These are phyloP conservation scores for Chytriomyces sp. DNA, from an alignment of 192 early-diverging fungal species.

Conservation along the genomic window DNA sequence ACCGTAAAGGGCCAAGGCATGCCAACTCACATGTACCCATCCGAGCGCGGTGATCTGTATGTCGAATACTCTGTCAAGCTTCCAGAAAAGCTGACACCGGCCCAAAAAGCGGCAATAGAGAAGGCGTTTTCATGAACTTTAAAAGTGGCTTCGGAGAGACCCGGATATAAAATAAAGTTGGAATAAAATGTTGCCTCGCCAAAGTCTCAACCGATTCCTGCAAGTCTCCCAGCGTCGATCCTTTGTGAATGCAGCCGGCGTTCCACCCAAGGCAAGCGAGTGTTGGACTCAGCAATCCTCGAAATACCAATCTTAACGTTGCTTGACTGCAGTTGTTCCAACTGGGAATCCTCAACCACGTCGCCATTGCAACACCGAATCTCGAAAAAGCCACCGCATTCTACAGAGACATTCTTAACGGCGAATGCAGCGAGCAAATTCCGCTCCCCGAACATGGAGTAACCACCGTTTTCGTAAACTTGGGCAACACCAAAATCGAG, in stretches of 20 bases:
- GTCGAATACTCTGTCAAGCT: slow-evolving; percentile 88
- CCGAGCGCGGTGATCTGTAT: slow-evolving; percentile 78
- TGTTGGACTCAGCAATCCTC: too few relatives aligned
- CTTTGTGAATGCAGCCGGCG: too few relatives aligned
- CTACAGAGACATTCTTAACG: slow-evolving; percentile 74
- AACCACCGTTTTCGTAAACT: slow-evolving; percentile 82
- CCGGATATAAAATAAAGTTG: too few relatives aligned
- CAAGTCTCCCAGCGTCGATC: too few relatives aligned
- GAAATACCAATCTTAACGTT: too few relatives aligned
- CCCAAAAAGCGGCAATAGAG: slow-evolving; percentile 37
- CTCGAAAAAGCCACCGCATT: slow-evolving; percentile 71
- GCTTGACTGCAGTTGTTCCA: slow-evolving; percentile 56
- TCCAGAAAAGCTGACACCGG: slow-evolving; percentile 63
- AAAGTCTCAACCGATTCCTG: too few relatives aligned
- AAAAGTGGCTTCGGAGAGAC: not conserved
- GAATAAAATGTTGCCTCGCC: too few relatives aligned
- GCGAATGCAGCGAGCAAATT: slow-evolving; percentile 69
- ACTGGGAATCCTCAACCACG: slow-evolving; percentile 79
- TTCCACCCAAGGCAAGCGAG: too few relatives aligned
- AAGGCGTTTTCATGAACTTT: slow-evolving; percentile 22
- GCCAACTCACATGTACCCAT: slow-evolving; percentile 68
- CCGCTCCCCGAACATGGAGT: slow-evolving; percentile 83
- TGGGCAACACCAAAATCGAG: slow-evolving; percentile 89
- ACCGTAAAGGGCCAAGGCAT: slow-evolving; percentile 83
- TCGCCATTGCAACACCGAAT: slow-evolving; percentile 81